Base-by-base conservation (phyloP, 2,329 filamentous ascomycete species). In the Verticillium tricorpus region DNA sequence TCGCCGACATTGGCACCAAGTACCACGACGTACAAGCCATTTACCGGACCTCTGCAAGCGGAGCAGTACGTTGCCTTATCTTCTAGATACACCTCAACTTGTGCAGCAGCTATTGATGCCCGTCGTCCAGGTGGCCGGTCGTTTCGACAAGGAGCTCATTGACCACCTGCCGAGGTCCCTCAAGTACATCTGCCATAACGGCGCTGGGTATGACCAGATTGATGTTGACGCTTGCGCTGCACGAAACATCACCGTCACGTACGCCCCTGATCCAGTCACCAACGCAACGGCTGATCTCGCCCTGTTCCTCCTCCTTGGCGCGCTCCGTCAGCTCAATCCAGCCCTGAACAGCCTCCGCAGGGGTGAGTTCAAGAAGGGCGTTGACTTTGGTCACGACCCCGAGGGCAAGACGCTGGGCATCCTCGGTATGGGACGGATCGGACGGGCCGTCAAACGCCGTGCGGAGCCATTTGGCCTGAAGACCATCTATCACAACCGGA, bases 401-500 rank as follows among this genome's bases (percentile, higher is more conserved):
- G 34, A 69, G 25, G 63, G 67, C 8, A 76, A 75, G 66, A 71
- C 70, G 0, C 60, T 77, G 8, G 75, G 74, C 2, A 70, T 77
- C n/a, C 62, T 77, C 28, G 74, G 75, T 3, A 74, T 77, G 71
- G 75, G 76, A 3, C 70, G 72, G 60, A 74, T 77, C 37, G 74
- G 75, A 1, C 67, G 65, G 5, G 65, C 63, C 8, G 68, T 75
- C n/a, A 72, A 70, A 50, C 77, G 80, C 32, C 76, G 80, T 35
- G 80, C 80, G 8, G 76, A 77, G 0, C 67, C 67, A 12, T 83
- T 84, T 64, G 82, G 82, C 45, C 82, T 83, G 77, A 73, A 73
- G 62, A 78, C 82, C 28, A 76, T 82, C 64, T 85, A 85, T 69
- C 81, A 84, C 72, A 85, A 85, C 69, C 77, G 71, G 7, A 66